These are phyloP conservation scores for Staphylotrichum longicolle DNA, from an alignment of 495 filamentous ascomycete genomes.

Conservation along the genomic window DNA sequence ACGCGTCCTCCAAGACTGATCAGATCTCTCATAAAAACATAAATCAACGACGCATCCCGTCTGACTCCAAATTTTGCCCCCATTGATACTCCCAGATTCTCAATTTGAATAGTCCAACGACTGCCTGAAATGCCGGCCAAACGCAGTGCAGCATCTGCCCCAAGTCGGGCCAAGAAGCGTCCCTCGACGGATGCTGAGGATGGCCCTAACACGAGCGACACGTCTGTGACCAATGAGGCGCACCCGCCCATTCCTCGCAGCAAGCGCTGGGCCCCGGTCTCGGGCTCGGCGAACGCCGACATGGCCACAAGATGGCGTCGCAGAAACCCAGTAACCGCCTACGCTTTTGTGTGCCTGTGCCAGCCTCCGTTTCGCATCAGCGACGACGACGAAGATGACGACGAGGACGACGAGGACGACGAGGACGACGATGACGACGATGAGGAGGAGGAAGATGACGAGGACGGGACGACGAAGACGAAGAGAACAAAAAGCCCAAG, in stretches of 20 bases:
- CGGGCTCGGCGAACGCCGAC: constrained; percentile 43
- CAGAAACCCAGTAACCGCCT: constrained; percentile 31
- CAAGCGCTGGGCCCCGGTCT: constrained; percentile 42
- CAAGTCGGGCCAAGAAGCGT: constrained; percentile 18
- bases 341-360: constrained; percentile 38
- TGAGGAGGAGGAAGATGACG: constrained; percentile 19
- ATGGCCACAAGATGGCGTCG: constrained; percentile 29
- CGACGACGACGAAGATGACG: constrained; percentile 31
- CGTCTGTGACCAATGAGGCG: neutral
- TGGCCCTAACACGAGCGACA: neutral
- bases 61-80: too few species aligned
- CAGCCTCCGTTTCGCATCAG: constrained; percentile 22
- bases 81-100: too few species aligned
- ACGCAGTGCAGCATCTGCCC: constrained; percentile 2
- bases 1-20: too few species aligned
- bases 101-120: too few species aligned
- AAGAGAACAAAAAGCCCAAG: too few species aligned
- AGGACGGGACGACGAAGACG: constrained; percentile 4
- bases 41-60: too few species aligned
- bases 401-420: constrained; percentile 18
- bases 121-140: constrained; percentile 18
- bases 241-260: constrained; percentile 13
- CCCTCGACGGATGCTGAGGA: constrained; percentile 3
- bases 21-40: too few species aligned
- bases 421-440: constrained; percentile 23